Evolutionary conservation across 768 basidiomycete genomes (phyloP), one percentile per base, ranked within the genome.

Genomic region (Amanita muscaria): DNA sequence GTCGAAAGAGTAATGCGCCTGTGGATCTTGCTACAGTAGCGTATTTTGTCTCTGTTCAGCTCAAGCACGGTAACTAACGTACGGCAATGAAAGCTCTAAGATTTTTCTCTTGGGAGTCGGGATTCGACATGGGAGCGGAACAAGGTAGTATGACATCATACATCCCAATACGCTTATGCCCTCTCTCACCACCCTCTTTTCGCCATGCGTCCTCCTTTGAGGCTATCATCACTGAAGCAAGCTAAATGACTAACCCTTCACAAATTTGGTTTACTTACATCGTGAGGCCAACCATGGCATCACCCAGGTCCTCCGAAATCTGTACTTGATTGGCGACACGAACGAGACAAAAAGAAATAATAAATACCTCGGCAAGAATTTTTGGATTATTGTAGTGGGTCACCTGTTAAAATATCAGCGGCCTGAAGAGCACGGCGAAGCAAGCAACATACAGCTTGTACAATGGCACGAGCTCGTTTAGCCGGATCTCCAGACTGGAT

Each of bases 381-480:
- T 88, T 84, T 8, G 92, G 80, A 65, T 96, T 94, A 68, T 98
- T 90, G 74, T 81, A 85, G 70, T 99, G 94, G 1, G 94, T 97
- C 10, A 84, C 81, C 83, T 85, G 44, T 46, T 39, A n/a, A 33
- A n/a, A 41, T 29, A 47, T 48, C 25, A 47, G 53, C 31, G 9
- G 44, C 22, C 27, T 39, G 40, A 18, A 19, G 18, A 18, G 16
- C 22, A 42, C 42, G 46, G 31, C 23, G 21, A 37, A 18, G 18
- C 24, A n/a, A n/a, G n/a, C 53, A 50, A 46, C 66, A 55, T 56
- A 93, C 91, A 31, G 96, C 89, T 67, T 97, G 91, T 19, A 99
- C 96, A 54, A 98, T 93, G 6, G 96, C 93, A 40, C 81, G 80
- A 5, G 96, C 96, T 40, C 91, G 80, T 62, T 91, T 93, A 32